Evolutionary conservation across 495 filamentous ascomycete genomes (phyloP), one percentile per base, ranked within the genome.

Genomic region (Neurospora sp.): DNA sequence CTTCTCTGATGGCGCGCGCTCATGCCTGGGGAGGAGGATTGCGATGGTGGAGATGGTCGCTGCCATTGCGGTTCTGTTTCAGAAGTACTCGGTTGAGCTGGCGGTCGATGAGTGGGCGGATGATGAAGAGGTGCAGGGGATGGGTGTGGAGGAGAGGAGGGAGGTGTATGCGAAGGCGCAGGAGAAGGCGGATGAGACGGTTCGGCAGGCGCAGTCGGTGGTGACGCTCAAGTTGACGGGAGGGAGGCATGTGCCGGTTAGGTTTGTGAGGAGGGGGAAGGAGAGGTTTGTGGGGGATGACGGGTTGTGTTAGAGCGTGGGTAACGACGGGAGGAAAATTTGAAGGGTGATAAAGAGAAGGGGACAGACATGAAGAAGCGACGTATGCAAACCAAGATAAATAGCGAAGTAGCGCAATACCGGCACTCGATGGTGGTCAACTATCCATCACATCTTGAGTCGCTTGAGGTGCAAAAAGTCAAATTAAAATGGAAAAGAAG

Each of bases 11-110:
- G 92, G 93, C 2, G 82, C 86, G 40, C 86, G 89, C 73, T 88
- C 90, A 74, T 96, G 91, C 82, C 85, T 89, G 75, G 92, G 86
- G 73, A 86, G 87, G 71, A 87, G 88, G 76, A 92, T 95, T 75
- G 92, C 92, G 16, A 91, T 94, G 81, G 93, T 94, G 74, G 91
- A 96, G 78, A 83, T 92, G 59, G 83, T 89, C 39, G 91, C 90
- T 0, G 91, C 89, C 72, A 84, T 96, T 71, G 86, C 90, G 2
- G 85, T 88, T 11, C 81, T 94, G 9, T 91, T 93, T 72, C 84
- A 86, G 71, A 81, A 85, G 40, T 91, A 89, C 79, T 89, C 85
- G 73, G 83, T 93, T 12, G 89, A 92, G 81, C 84, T 94, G 69
- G 90, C 86, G 1, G 87, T 92, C 18, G 84, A 88, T 44, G 84